These are phyloP conservation scores for Backusella tarrabulga DNA, from an alignment of 192 early-diverging fungal genomes.

Conservation along the genomic window DNA sequence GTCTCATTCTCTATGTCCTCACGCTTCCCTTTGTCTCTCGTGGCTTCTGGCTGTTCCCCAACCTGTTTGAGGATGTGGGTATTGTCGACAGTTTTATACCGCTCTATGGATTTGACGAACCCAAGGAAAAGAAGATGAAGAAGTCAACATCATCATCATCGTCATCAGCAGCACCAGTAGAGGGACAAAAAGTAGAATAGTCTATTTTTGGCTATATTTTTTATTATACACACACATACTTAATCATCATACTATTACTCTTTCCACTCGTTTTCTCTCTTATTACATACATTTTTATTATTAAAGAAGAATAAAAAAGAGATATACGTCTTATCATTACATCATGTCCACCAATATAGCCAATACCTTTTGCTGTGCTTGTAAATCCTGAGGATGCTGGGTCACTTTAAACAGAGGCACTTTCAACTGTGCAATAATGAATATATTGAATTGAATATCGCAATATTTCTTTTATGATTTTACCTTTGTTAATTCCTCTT, in stretches of 20 bases:
- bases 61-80: constrained; percentile 95
- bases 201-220: background rate
- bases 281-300: too few relatives aligned
- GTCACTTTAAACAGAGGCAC: constrained; percentile 26
- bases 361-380: constrained; percentile 21
- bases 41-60: constrained; percentile 97
- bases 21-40: constrained; percentile 69
- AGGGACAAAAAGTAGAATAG: constrained; percentile 6
- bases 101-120: constrained; percentile 82
- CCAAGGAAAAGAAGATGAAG: constrained; percentile 20
- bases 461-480: background rate
- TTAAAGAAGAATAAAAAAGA: background rate
- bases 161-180: background rate
- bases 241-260: background rate
- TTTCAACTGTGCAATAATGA: constrained; percentile 4
- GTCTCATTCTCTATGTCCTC: constrained; percentile 81
- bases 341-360: constrained; percentile 27
- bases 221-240: background rate
- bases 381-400: background rate
- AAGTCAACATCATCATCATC: background rate
- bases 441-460: too few relatives aligned
- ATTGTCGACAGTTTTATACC: constrained; percentile 94
- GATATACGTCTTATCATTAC: background rate
- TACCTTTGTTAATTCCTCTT: constrained; percentile 12
- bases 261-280: background rate